Evolutionary conservation across 345 rosid species (phyloP), one percentile per base, ranked within the genome.

Genomic region (Pistacia atlantica): DNA sequence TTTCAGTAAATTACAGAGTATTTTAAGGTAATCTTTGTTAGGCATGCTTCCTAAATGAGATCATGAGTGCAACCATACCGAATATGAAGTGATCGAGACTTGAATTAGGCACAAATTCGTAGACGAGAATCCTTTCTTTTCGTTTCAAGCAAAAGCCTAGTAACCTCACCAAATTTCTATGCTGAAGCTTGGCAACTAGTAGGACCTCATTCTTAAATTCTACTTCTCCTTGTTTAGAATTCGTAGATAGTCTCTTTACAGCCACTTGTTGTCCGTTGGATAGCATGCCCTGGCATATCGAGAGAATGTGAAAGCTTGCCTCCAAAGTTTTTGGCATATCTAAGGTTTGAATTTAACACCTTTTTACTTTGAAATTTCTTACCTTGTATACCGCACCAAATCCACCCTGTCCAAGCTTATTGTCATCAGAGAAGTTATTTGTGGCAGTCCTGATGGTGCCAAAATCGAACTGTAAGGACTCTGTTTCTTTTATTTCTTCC

Each of bases 121-220:
- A 88, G 4, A 90, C 76, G 65, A 90, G 82, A 81, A 90, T 83
- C 78, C 75, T 84, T 62, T 88, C 89, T 6, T 9, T 37, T 76
- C 74, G 82, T 58, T 83, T 74, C 64, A 84, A 73, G 78, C 89
- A 88, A 11, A 86, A 88, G 0, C 92, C 90, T 1, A 90, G 79
- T 35, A 90, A 87, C 78, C 84, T 85, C 33, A 90, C 89, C 13
- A 90, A 81, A 72, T 87, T 88, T 71, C 83, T 80, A 65, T 88
- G 92, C 65, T 90, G 94, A 83, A 90, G 90, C 71, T 82, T 88
- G 58, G 89, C 83, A 61, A 90, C 67, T 60, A 90, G 72, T 35
- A 72, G 54, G 17, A 85, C 89, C 65, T 88, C 93, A 66, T 84
- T 90, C 75, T 81, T 83, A 60, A 89, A 90, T 76, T 90, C 92